phyloP scores from a whole-genome alignment of 441 rosid species.

The Gossypium lobatum region DNA sequence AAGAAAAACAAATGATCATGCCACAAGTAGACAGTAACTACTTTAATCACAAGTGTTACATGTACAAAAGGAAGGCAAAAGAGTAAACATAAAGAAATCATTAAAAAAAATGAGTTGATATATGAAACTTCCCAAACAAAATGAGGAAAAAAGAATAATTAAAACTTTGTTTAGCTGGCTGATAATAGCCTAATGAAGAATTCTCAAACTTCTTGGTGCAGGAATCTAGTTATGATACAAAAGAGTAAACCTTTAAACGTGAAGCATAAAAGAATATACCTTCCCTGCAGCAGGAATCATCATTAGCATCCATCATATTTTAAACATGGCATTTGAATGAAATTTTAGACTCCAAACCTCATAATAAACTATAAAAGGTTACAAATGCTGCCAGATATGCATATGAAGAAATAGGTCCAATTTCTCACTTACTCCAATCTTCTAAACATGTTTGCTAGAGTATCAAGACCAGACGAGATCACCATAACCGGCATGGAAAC shows the following conservation, averaged over 20 bases:
- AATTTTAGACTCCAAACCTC: constrained; percentile 9
- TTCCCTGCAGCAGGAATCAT: neutral
- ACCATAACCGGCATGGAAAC: constrained; percentile 67
- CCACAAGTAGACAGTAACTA: neutral
- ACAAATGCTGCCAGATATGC: neutral
- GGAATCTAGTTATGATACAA: neutral
- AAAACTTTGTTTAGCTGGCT: neutral
- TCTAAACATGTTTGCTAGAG: constrained; percentile 44
- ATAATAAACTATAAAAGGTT: neutral
- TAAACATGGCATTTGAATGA: neutral
- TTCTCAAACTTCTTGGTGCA: neutral
- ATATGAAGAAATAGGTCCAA: constrained; percentile 11
- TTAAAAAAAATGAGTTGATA: neutral
- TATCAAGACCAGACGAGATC: constrained; percentile 53
- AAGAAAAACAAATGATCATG: neutral
- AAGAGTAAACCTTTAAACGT: neutral
- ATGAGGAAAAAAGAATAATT: neutral
- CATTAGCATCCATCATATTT: neutral
- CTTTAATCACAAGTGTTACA: neutral
- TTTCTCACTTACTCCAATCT: constrained; percentile 72
- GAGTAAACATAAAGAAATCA: neutral
- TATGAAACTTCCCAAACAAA: neutral
- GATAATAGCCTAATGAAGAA: neutral
- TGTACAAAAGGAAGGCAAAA: neutral
- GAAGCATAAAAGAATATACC: neutral